phyloP scores from a whole-genome alignment of 1,284 basidiomycete species.

The Ustilago tritici region DNA sequence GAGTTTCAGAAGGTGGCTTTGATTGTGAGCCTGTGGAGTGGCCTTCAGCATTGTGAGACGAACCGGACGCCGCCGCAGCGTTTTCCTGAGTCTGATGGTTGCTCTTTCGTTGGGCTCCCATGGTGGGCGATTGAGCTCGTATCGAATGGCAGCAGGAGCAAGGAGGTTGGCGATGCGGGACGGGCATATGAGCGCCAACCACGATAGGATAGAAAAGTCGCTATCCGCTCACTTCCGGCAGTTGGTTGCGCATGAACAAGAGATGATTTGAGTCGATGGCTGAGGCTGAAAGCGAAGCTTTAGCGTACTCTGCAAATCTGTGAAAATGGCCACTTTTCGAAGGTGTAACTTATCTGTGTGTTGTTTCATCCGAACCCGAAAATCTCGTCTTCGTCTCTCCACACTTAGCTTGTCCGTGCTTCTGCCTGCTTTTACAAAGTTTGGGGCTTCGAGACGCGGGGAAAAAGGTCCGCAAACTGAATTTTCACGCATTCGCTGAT shows the following conservation, averaged over 20 bases:
- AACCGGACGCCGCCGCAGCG: no score
- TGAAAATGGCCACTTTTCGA: background rate
- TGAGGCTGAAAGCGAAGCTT: background rate
- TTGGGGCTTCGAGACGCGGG: constrained; percentile 2
- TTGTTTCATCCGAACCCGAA: constrained; percentile 3
- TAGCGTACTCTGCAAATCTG: background rate
- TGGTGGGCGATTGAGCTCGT: background rate
- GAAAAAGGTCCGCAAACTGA: background rate
- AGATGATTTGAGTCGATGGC: background rate
- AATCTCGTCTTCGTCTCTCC: constrained; percentile 5
- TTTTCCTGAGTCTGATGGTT: background rate
- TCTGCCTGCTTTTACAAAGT: background rate
- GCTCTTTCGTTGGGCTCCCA: background rate
- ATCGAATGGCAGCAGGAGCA: background rate
- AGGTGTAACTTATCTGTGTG: background rate
- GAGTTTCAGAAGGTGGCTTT: constrained; percentile 24
- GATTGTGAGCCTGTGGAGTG: constrained; percentile 18
- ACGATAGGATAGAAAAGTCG: background rate
- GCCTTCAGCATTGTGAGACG: constrained; percentile 1
- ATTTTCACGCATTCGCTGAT: background rate
- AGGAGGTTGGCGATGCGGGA: background rate
- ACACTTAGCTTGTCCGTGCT: background rate
- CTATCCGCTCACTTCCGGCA: background rate
- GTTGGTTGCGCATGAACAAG: background rate
- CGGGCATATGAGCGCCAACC: background rate